Conservation (phyloP, 1,139 yeast species). For the Lodderomyces parapsilosis region DNA sequence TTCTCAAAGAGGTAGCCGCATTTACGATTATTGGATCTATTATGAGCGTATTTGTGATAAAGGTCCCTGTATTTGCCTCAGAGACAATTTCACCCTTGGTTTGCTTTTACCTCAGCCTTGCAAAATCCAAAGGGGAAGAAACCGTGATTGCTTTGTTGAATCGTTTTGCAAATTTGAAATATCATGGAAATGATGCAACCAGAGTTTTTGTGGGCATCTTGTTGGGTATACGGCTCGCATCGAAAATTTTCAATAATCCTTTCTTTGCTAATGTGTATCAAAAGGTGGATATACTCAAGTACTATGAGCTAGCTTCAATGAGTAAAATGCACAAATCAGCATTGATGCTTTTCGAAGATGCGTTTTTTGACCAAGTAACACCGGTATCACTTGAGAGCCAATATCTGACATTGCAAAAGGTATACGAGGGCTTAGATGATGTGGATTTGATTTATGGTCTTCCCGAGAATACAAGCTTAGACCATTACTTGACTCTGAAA, state of each 20-base stretch:
- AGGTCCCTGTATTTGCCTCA: conserved; percentile 23
- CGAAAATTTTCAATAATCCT: conserved; percentile 22
- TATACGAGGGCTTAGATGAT: conserved; percentile 56
- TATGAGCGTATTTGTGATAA: conserved; percentile 24
- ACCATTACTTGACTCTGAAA: conserved; percentile 45
- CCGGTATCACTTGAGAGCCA: conserved; percentile 12
- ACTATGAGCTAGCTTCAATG: conserved; percentile 36
- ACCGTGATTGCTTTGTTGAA: conserved; percentile 14
- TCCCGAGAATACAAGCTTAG: conserved; percentile 55
- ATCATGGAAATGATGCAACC: conserved; percentile 17
- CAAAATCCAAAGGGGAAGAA: conserved; percentile 15
- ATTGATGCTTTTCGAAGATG: conserved; percentile 57
- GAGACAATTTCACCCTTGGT: conserved; percentile 25
- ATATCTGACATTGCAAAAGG: conserved; percentile 12
- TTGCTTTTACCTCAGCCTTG: conserved; percentile 20
- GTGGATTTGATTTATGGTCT: conserved; percentile 63
- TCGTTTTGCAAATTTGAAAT: conserved; percentile 10
- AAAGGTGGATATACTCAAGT: conserved; percentile 26
- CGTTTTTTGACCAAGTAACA: conserved; percentile 6
- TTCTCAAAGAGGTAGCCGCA: conserved; percentile 31
- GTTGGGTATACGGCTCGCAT: conserved; percentile 46
- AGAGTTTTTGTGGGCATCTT: conserved; percentile 37
- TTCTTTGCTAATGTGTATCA: conserved; percentile 36
- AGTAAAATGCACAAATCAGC: conserved; percentile 45
- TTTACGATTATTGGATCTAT: conserved; percentile 24